phyloP scores from a whole-genome alignment of 768 basidiomycete species.

The Suillus cothurnatus region DNA sequence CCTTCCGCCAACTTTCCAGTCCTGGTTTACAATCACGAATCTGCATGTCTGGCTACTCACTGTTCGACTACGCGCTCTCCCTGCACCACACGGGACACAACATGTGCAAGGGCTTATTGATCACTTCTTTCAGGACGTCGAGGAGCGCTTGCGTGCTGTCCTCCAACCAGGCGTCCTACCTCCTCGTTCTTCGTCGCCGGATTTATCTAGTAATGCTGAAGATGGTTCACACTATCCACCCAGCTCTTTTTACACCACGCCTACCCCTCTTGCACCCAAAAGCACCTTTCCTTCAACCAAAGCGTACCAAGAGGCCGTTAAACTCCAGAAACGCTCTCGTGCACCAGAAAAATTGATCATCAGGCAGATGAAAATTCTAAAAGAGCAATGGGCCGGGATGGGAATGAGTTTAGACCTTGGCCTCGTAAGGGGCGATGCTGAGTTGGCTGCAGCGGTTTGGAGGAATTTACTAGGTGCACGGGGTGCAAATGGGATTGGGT shows the following conservation, averaged over 20 bases:
- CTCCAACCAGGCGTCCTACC: slow-evolving; percentile 56
- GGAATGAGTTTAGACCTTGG: slow-evolving; percentile 79
- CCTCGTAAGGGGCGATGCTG: slow-evolving; percentile 72
- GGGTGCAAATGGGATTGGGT: slow-evolving; percentile 72
- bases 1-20: slow-evolving; percentile 92
- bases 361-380: slow-evolving; percentile 89
- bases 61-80: slow-evolving; percentile 85
- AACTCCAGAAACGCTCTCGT: slow-evolving; percentile 35
- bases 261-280: slow-evolving; percentile 25
- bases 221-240: slow-evolving; percentile 22
- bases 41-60: slow-evolving; percentile 91
- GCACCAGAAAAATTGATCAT: slow-evolving; percentile 81
- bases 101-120: slow-evolving; percentile 86
- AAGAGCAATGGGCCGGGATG: slow-evolving; percentile 89
- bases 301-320: slow-evolving; percentile 27
- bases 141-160: slow-evolving; percentile 83
- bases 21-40: slow-evolving; percentile 94
- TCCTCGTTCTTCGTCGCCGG: slow-evolving; percentile 24
- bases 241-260: slow-evolving; percentile 30
- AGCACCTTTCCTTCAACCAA: slow-evolving; percentile 29
- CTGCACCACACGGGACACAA: slow-evolving; percentile 58
- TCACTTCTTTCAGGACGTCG: slow-evolving; percentile 94
- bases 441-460: slow-evolving; percentile 89
- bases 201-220: slow-evolving; percentile 20
- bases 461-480: slow-evolving; percentile 86